A percentile compares a stretch with the other conserved stretches of the same genome.
Evolutionary conservation across 371 early-diverging fungal species (phyloP).

Genomic region (Mucor racemosus): DNA sequence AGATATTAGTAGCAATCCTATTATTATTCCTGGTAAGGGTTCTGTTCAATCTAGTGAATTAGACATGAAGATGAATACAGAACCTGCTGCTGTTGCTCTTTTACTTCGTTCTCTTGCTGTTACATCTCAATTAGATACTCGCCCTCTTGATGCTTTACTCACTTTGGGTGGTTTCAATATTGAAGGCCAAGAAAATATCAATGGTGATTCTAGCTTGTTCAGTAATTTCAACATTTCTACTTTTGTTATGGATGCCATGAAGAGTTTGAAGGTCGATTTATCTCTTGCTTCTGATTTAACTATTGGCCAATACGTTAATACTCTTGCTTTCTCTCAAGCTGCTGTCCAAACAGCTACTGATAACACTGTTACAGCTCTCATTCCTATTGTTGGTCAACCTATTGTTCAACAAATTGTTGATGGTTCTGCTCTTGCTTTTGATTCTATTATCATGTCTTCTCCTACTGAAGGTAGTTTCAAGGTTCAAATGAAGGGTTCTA

Average conservation of each 20-base stretch:
- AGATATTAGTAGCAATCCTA: constrained; percentile 51
- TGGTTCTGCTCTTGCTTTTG: constrained; percentile 53
- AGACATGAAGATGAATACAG: constrained; percentile 47
- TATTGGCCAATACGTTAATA: constrained; percentile 58
- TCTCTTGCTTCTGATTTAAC: constrained; percentile 52
- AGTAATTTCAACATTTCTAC: constrained; percentile 53
- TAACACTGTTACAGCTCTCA: constrained; percentile 47
- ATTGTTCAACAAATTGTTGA: constrained; percentile 65
- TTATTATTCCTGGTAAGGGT: constrained; percentile 40
- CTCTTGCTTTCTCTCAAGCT: constrained; percentile 52
- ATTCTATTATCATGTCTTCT: constrained; percentile 52
- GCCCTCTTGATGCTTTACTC: constrained; percentile 54
- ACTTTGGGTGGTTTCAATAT: constrained; percentile 53
- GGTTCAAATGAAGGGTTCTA: constrained; percentile 60
- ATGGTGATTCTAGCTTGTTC: constrained; percentile 49
- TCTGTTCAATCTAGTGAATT: constrained; percentile 39
- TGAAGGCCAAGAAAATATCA: constrained; percentile 39
- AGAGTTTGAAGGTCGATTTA: constrained; percentile 55
- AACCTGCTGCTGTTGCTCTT: constrained; percentile 50
- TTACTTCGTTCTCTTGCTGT: constrained; percentile 58
- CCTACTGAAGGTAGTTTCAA: constrained; percentile 55
- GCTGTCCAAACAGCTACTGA: constrained; percentile 54
- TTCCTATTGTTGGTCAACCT: constrained; percentile 63
- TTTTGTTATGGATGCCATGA: constrained; percentile 59
- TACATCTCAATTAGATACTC: constrained; percentile 48